Evolutionary conservation across 345 rosid species (phyloP), one percentile per base, ranked within the genome.

Genomic region (Melaleuca quinquenervia): DNA sequence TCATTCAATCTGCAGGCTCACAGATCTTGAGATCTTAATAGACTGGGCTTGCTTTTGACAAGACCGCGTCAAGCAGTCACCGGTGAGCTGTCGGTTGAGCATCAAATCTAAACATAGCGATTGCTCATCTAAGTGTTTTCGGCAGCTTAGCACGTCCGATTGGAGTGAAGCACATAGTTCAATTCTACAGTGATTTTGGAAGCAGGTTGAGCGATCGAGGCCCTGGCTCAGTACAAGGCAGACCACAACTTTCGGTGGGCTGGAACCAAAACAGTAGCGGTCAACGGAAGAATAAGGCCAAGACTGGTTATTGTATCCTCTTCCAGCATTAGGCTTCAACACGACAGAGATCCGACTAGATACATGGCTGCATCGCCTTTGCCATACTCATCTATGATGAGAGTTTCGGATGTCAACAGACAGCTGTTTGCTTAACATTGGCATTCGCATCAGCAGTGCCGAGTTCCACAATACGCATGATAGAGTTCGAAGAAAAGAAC

Each of bases 181-280:
- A 24, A 55, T 26, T 10, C n/a, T 10, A 55, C 0, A 10, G 60
- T 10, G n/a, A 24, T 22, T 55, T 24, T 55, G 60, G 60, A 22
- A 55, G 60, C n/a, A 55, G 60, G 0, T 22, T 24, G 45, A 64
- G 16, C 76, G 8, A 29, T 22, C 24, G 12, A 64, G 78, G 78
- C 78, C 45, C 44, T 9, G 45, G 78, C 45, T 18, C 45, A 18
- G 24, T 21, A 20, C 48, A 32, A 64, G 78, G 48, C 0, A 36
- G 36, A 70, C 78, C 26, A 32, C 24, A 20, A 0, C 48, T 18
- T 32, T 70, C 32, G 78, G 24, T 64, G 76, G 76, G 45, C 76
- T 32, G 76, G 24, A 10, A 20, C 0, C 24, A 9, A 70, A 20
- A 24, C 11, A 0, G 48, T 36, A 10, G 0, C 78, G 0, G 22